Percentiles rank a stretch among this genome's conserved stretches.
These are phyloP conservation scores for Citrus mangshanensis DNA, from an alignment of 345 rosid genomes.

Conservation along the genomic window DNA sequence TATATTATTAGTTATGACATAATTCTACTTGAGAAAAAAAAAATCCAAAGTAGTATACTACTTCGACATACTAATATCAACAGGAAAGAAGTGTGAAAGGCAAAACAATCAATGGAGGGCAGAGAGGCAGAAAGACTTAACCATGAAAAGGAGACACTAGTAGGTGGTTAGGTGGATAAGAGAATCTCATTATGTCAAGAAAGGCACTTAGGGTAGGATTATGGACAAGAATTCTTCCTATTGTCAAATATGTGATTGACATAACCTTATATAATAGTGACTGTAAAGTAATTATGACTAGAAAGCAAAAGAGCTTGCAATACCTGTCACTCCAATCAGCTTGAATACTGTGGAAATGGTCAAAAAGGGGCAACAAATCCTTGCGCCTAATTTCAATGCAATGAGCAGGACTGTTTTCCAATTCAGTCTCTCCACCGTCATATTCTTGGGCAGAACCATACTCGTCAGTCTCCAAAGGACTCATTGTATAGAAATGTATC, in stretches of 20 bases:
- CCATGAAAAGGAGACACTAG: background rate
- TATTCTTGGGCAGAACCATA: slow-evolving; percentile 25
- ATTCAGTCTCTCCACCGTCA: slow-evolving; percentile 62
- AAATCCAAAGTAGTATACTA: background rate
- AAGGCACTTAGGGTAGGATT: background rate
- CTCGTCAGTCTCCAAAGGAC: slow-evolving; percentile 28
- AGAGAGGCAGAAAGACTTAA: background rate
- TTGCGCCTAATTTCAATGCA: slow-evolving; percentile 79
- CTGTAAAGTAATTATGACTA: background rate
- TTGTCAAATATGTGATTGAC: background rate
- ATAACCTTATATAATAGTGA: background rate
- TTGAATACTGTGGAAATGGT: slow-evolving; percentile 58
- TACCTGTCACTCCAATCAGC: slow-evolving; percentile 63
- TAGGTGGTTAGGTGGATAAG: background rate
- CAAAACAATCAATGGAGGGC: background rate
- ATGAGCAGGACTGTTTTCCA: slow-evolving; percentile 58
- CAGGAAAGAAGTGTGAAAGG: background rate
- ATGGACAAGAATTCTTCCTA: background rate
- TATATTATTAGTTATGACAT: background rate
- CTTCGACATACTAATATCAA: background rate
- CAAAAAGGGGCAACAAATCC: slow-evolving; percentile 80
- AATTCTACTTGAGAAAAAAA: background rate
- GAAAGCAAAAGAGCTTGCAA: background rate
- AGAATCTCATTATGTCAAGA: background rate
- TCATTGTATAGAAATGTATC: slow-evolving; percentile 73